Base-by-base conservation (phyloP, 139 green algal species). In the Chlamydomonas sphaeroides region DNA sequence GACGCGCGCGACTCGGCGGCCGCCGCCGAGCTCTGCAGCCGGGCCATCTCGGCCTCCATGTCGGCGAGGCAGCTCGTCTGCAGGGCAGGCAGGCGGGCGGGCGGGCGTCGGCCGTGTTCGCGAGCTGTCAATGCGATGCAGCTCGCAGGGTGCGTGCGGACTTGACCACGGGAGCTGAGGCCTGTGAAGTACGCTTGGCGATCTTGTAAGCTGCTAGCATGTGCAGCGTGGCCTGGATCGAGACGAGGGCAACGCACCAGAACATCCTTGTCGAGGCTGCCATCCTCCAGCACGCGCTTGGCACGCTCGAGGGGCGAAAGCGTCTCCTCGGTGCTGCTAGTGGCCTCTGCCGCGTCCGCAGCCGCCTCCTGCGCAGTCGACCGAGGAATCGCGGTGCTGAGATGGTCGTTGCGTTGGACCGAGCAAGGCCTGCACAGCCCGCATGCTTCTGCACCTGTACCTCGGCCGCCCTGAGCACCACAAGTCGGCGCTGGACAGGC, bases 31-130 rank as follows among this genome's bases (percentile, higher is more conserved):
- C 62, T 61, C 20, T 84, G 69, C 56, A 91, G 35, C 21, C 79
- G 63, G 25, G 48, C 79, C 77, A 92, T 84, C 76, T 92, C 86
- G 0, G 70, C 78, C 48, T 90, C 89, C 41, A 92, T 78, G 30
- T 89, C 84, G 20, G 78, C 74, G 11, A 90, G 63, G 30, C 66
- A 39, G 20, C 61, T 69, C 49, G 71, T 79, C 89, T 91, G 82
- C 49, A 68, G 61, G 51, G 20, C 4, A 39, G 49, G 49, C 49
- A 20, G 49, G 8, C 18, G 49, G 6, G 49, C 49, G 25, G 21
- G 25, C 49, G 49, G 49, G 2, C 5, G 2, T 26, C 14, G 45
- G 10, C 18, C 49, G 18, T 20, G 25, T 26, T 20, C 18, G 25
- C 49, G 18, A 56, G 2, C 21, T 20, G 6, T 26, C 49, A 20